Percentiles rank a stretch among this genome's conserved stretches.
These are phyloP conservation scores for Viola pubescens DNA, from an alignment of 441 rosid species.

Conservation along the genomic window DNA sequence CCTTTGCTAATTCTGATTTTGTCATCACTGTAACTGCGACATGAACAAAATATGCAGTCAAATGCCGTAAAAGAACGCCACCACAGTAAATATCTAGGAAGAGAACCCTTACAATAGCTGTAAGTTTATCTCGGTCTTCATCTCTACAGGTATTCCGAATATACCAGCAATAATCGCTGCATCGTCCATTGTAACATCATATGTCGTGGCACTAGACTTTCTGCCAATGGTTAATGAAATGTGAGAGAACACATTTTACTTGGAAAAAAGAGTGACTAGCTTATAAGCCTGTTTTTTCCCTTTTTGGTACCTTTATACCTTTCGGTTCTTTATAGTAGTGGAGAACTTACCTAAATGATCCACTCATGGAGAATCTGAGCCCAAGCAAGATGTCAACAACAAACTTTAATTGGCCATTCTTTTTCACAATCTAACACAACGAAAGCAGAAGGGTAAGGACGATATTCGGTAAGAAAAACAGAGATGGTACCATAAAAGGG, in stretches of 20 bases:
- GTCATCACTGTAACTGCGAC: conserved; percentile 60
- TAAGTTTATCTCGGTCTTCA: conserved; percentile 51
- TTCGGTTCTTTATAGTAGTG: background rate
- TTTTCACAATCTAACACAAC: conserved; percentile 46
- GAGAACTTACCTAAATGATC: conserved; percentile 51
- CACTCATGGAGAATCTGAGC: conserved; percentile 76
- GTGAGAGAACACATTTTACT: background rate
- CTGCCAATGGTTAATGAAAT: conserved; percentile 23
- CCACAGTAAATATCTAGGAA: background rate
- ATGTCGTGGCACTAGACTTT: conserved; percentile 37
- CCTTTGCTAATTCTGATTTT: conserved; percentile 73
- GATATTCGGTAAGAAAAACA: background rate
- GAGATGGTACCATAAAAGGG: background rate
- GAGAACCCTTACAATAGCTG: conserved; percentile 56
- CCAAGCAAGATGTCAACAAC: conserved; percentile 61
- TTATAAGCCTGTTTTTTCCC: background rate
- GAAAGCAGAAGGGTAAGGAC: background rate
- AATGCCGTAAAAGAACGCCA: background rate
- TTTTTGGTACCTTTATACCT: background rate
- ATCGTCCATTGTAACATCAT: conserved; percentile 64
- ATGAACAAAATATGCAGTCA: background rate
- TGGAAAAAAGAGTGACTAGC: background rate
- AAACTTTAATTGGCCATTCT: conserved; percentile 56
- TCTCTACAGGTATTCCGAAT: conserved; percentile 62
- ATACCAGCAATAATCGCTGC: conserved; percentile 71